A percentile compares a stretch with the other conserved stretches of the same genome.
phyloP scores from a whole-genome alignment of 495 filamentous ascomycete species.

The Aspergillus ellipticus region DNA sequence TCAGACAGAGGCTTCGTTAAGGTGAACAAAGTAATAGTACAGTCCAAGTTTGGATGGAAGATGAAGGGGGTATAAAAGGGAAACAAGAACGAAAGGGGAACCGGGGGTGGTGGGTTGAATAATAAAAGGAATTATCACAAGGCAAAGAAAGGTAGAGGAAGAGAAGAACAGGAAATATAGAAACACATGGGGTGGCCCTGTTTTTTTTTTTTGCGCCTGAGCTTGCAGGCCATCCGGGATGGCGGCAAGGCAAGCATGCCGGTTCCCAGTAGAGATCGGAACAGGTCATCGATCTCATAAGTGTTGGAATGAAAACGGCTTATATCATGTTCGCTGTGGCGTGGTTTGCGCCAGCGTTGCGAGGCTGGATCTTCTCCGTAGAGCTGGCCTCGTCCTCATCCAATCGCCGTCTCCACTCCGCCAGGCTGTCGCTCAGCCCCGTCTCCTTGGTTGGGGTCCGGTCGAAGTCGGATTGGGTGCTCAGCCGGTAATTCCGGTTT shows the following conservation, averaged over 20 bases:
- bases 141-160: slow-evolving; percentile 5
- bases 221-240: too few species aligned
- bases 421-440: slow-evolving; percentile 62
- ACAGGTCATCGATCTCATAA: too few species aligned
- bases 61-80: slow-evolving; percentile 26
- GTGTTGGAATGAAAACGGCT: slow-evolving; percentile 1
- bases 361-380: slow-evolving; percentile 27
- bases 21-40: slow-evolving; percentile 28
- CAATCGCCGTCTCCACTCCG: slow-evolving; percentile 70
- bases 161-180: slow-evolving; percentile 11
- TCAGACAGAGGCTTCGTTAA: slow-evolving; percentile 21
- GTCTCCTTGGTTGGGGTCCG: slow-evolving; percentile 54
- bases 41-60: slow-evolving; percentile 13
- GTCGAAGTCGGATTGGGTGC: slow-evolving; percentile 82
- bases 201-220: too few species aligned
- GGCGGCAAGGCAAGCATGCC: too few species aligned
- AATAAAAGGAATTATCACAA: slow-evolving; percentile 12
- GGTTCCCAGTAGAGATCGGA: too few species aligned
- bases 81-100: slow-evolving; percentile 14
- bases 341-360: slow-evolving; percentile 20
- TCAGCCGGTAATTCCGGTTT: slow-evolving; percentile 88
- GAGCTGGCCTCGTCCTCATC: slow-evolving; percentile 55
- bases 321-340: slow-evolving; percentile 38
- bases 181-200: slow-evolving; percentile 1
- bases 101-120: slow-evolving; percentile 1